Conservation (phyloP, 2,329 filamentous ascomycete species). For the Aspergillus clavatus region DNA sequence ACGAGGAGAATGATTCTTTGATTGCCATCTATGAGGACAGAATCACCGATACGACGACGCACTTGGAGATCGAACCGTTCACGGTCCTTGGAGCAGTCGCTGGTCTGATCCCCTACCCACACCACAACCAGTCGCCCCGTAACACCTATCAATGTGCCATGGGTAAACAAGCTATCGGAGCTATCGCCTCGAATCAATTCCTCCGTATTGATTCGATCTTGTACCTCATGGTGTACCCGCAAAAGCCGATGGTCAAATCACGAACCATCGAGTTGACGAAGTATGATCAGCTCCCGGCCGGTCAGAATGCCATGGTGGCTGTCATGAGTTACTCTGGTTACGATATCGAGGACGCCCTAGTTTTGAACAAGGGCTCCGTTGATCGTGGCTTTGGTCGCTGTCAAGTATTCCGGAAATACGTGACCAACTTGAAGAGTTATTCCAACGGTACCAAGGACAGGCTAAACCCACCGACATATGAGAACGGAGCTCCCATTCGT, state of each 20-base stretch:
- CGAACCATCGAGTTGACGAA: constrained; percentile 95
- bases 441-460: constrained; percentile 67
- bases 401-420: constrained; percentile 96
- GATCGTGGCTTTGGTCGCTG: constrained; percentile 94
- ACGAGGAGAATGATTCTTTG: constrained; percentile 95
- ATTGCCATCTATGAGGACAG: constrained; percentile 86
- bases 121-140: constrained; percentile 97
- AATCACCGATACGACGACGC: constrained; percentile 77
- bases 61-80: constrained; percentile 96
- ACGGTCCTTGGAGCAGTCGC: constrained; percentile 94
- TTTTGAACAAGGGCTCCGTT: constrained; percentile 91
- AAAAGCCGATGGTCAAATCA: constrained; percentile 95
- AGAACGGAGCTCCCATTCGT: constrained; percentile 56
- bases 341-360: constrained; percentile 97
- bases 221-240: constrained; percentile 95
- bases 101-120: constrained; percentile 92
- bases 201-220: constrained; percentile 92
- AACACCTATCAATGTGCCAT: constrained; percentile 99
- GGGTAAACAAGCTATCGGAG: constrained; percentile 99
- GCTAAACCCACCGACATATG: constrained; percentile 60
- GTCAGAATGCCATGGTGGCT: constrained; percentile 93
- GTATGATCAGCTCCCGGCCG: constrained; percentile 94
- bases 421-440: constrained; percentile 80
- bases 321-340: constrained; percentile 99
- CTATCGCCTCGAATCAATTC: constrained; percentile 97